phyloP scores from a whole-genome alignment of 2,329 filamentous ascomycete species.

The Fusarium nematophilum region DNA sequence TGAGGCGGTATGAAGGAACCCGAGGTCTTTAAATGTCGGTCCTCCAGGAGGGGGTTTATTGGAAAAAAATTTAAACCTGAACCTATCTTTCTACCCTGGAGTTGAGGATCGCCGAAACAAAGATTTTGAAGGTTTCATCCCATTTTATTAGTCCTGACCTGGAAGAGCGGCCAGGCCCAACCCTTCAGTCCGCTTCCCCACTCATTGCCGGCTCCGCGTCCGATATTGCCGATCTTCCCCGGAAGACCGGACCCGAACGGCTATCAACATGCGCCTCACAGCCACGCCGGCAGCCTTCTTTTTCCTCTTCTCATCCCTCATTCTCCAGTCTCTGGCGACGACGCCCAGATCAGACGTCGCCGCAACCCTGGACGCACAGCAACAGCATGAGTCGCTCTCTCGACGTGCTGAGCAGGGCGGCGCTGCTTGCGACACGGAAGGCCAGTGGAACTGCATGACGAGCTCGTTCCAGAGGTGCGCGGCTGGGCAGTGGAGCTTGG shows the following conservation, averaged over 20 bases:
- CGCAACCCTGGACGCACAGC: neutral
- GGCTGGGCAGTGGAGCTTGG: constrained; percentile 58
- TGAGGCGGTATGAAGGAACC: constrained; percentile 27
- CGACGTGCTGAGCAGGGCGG: constrained; percentile 49
- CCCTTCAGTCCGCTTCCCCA: constrained; percentile 15
- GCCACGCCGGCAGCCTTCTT: constrained; percentile 7
- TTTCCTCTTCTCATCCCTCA: constrained; percentile 23
- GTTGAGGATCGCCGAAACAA: neutral
- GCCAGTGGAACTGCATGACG: constrained; percentile 67
- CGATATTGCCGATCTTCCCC: constrained; percentile 18
- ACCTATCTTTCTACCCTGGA: neutral
- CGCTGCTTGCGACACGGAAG: constrained; percentile 57
- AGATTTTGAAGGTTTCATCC: neutral
- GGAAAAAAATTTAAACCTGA: neutral
- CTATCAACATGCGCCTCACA: constrained; percentile 21
- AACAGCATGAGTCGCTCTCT: constrained; percentile 7
- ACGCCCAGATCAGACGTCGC: constrained; percentile 6
- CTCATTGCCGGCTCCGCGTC: constrained; percentile 24
- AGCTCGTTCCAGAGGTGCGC: constrained; percentile 63
- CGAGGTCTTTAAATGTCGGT: constrained; percentile 7
- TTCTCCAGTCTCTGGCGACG: constrained; percentile 1
- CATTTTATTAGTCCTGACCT: neutral
- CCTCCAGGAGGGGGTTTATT: neutral
- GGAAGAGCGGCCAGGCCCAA: neutral
- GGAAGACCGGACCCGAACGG: constrained; percentile 5